Evolutionary conservation across 2,329 filamentous ascomycete species (phyloP).

Genomic region (Pseudogymnoascus sp.): DNA sequence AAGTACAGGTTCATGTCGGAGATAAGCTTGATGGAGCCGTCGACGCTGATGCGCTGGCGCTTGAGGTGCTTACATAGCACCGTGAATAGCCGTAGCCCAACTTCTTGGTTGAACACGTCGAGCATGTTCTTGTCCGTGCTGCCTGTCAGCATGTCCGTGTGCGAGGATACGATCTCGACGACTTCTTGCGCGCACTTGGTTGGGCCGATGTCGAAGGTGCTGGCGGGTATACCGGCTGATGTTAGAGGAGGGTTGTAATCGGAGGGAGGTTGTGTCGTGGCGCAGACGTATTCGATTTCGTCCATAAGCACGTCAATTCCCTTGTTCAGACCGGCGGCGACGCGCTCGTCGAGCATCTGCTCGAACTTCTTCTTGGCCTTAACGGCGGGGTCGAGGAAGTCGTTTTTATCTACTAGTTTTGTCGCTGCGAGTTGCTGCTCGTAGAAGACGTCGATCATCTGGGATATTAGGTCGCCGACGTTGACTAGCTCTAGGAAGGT

Average conservation of each 20-base stretch:
- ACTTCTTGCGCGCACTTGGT: slow-evolving; percentile 72
- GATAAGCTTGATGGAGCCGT: slow-evolving; percentile 86
- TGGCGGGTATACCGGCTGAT: slow-evolving; percentile 23
- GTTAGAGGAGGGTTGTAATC: slow-evolving; percentile 75
- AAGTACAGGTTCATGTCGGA: slow-evolving; percentile 95
- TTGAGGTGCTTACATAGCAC: slow-evolving; percentile 96
- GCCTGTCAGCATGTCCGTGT: slow-evolving; percentile 87
- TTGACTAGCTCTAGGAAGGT: slow-evolving; percentile 97
- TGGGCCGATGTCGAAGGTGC: slow-evolving; percentile 55
- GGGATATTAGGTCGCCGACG: slow-evolving; percentile 92
- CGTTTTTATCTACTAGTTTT: slow-evolving; percentile 81
- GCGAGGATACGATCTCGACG: slow-evolving; percentile 75
- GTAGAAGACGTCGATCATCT: slow-evolving; percentile 99
- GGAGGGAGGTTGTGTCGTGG: slow-evolving; percentile 73
- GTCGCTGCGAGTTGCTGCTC: slow-evolving; percentile 82
- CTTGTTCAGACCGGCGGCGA: slow-evolving; percentile 91
- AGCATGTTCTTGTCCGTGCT: slow-evolving; percentile 97
- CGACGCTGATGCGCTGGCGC: slow-evolving; percentile 82
- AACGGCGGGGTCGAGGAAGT: slow-evolving; percentile 85
- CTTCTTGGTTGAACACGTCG: slow-evolving; percentile 97
- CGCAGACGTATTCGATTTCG: slow-evolving; percentile 91
- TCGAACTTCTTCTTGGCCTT: slow-evolving; percentile 98
- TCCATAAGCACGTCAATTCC: slow-evolving; percentile 98
- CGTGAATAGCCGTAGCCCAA: slow-evolving; percentile 84
- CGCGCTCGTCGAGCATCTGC: slow-evolving; percentile 95